Conservation (phyloP, 202 grass and related monocot species). For the Eragrostis tef region DNA sequence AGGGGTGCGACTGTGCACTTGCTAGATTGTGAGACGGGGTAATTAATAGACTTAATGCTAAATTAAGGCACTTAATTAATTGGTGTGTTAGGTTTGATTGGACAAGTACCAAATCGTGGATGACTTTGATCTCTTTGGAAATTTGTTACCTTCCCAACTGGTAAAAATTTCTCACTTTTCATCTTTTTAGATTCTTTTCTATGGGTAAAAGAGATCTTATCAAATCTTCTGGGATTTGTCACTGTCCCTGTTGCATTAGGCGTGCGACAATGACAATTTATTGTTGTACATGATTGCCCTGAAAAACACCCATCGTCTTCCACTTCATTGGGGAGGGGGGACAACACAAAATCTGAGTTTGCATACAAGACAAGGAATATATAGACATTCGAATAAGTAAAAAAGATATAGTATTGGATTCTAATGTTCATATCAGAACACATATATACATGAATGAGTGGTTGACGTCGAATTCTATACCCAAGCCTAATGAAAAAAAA, state of each 20-base stretch:
- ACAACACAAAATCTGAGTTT: background rate
- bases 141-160: conserved; percentile 50
- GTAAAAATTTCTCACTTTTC: conserved; percentile 34
- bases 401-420: background rate
- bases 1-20: background rate
- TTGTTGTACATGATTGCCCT: conserved; percentile 44
- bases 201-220: conserved; percentile 53
- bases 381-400: background rate
- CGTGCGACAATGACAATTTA: conserved; percentile 42
- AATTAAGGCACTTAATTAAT: background rate
- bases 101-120: conserved; percentile 42
- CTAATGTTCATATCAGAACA: background rate
- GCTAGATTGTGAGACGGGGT: background rate
- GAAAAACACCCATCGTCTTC: conserved; percentile 16
- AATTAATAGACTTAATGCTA: background rate
- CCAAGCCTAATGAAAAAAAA: background rate
- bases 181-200: conserved; percentile 44
- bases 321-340: conserved; percentile 11
- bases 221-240: conserved; percentile 51
- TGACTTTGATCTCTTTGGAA: conserved; percentile 42
- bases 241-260: conserved; percentile 49
- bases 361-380: background rate
- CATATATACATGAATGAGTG: background rate
- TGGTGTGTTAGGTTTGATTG: conserved; percentile 31
- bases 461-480: background rate